phyloP scores from a whole-genome alignment of 257 asterid species.

The Solanum pennellii region DNA sequence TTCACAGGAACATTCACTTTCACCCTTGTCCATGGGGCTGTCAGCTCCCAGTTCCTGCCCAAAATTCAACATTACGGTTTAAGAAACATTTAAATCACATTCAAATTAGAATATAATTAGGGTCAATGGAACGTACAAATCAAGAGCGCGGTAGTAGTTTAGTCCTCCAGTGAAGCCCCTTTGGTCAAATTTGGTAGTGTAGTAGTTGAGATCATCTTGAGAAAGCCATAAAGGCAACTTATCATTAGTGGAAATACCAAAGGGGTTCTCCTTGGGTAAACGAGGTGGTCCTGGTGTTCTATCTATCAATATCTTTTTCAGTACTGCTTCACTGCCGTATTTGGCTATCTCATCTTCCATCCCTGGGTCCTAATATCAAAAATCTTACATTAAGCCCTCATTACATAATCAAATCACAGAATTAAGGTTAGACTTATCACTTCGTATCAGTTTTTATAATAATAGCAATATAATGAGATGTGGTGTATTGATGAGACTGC shows the following conservation, averaged over 20 bases:
- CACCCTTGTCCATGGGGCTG: conserved; percentile 67
- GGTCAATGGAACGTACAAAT: conserved; percentile 31
- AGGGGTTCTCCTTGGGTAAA: conserved; percentile 50
- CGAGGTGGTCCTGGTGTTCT: conserved; percentile 56
- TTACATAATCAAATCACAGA: not conserved
- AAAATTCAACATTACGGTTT: not conserved
- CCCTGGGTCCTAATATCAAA: conserved; percentile 48
- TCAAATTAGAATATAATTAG: not conserved
- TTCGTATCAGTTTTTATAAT: not conserved
- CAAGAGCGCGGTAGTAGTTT: conserved; percentile 78
- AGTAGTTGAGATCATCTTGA: conserved; percentile 53
- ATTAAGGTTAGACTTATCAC: not conserved
- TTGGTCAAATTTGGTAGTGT: conserved; percentile 30
- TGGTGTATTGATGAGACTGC: too few relatives aligned
- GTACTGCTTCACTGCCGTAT: conserved; percentile 47
- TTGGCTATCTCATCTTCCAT: conserved; percentile 61
- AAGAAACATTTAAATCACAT: not conserved
- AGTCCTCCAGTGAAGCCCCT: conserved; percentile 86
- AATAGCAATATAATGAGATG: too few relatives aligned
- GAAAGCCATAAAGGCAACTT: conserved; percentile 60
- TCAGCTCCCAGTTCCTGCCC: conserved; percentile 83
- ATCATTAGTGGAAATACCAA: conserved; percentile 21
- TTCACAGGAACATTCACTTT: conserved; percentile 66
- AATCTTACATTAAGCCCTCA: not conserved
- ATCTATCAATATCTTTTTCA: conserved; percentile 51